A percentile compares a stretch with the other conserved stretches of the same genome.
These are phyloP conservation scores for Microdochium bolleyi DNA, from an alignment of 2,329 filamentous ascomycete genomes.

Conservation along the genomic window DNA sequence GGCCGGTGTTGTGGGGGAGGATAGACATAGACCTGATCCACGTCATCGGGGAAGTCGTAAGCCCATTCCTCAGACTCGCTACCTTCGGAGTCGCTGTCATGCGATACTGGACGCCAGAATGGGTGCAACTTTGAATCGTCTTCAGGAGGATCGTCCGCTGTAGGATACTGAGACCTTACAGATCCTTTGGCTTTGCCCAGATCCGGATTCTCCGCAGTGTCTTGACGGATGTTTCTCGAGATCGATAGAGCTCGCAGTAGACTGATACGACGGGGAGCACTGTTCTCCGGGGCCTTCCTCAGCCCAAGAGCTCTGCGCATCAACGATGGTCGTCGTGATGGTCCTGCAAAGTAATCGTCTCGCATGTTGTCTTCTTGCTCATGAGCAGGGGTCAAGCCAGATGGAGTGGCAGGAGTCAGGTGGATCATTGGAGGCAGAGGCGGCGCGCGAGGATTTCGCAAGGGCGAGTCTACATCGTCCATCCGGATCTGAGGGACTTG, in stretches of 20 bases:
- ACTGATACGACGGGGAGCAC: constrained; percentile 27
- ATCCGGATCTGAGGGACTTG: constrained; percentile 35
- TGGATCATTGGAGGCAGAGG: constrained; percentile 45
- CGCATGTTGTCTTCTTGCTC: constrained; percentile 43
- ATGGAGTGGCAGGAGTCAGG: constrained; percentile 57
- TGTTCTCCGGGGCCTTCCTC: constrained; percentile 37
- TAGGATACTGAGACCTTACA: constrained; percentile 26
- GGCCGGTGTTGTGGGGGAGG: constrained; percentile 42
- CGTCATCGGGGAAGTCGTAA: constrained; percentile 21
- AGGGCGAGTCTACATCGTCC: constrained; percentile 51
- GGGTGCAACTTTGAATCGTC: constrained; percentile 52
- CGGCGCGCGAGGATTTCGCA: constrained; percentile 53
- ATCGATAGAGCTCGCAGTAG: constrained; percentile 48
- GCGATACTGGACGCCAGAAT: constrained; percentile 50
- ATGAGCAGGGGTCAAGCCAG: constrained; percentile 45
- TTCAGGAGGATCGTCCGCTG: constrained; percentile 34
- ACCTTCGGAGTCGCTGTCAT: constrained; percentile 21
- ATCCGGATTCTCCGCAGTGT: constrained; percentile 14
- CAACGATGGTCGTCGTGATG: constrained; percentile 37
- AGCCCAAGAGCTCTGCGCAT: constrained; percentile 46
- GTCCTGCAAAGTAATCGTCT: constrained; percentile 37
- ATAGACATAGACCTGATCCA: constrained; percentile 32
- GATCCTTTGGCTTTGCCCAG: constrained; percentile 17
- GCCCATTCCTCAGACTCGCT: constrained; percentile 14
- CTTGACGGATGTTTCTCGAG: constrained; percentile 28